Percentiles rank a stretch among this genome's conserved stretches.
Conservation (phyloP, 2,329 filamentous ascomycete species). For the Sordariomycetes sp. region DNA sequence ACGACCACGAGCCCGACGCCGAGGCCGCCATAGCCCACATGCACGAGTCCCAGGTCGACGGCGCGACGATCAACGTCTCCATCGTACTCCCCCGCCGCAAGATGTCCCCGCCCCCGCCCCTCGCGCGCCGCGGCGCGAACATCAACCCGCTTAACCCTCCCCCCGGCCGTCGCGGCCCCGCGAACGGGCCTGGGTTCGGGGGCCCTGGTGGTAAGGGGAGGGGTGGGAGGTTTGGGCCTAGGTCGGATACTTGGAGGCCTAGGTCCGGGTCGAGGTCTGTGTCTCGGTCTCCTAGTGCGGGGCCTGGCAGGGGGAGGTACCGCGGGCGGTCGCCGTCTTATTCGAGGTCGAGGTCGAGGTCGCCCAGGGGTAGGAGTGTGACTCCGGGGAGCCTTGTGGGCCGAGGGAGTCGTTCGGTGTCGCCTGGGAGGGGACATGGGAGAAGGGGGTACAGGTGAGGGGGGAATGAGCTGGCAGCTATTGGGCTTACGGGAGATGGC, state of each 20-base stretch:
- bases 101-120: slow-evolving; percentile 68
- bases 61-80: slow-evolving; percentile 69
- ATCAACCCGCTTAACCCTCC: slow-evolving; percentile 40
- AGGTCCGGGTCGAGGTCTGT: slow-evolving; percentile 37
- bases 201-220: slow-evolving; percentile 20
- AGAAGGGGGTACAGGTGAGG: not conserved
- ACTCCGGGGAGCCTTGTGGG: slow-evolving; percentile 9
- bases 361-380: slow-evolving; percentile 9
- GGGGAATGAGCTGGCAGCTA: too few relatives aligned
- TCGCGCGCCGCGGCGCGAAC: slow-evolving; percentile 48
- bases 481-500: too few relatives aligned
- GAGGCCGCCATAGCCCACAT: slow-evolving; percentile 87
- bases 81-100: slow-evolving; percentile 77
- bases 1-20: slow-evolving; percentile 61
- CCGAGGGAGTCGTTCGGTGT: not conserved
- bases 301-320: slow-evolving; percentile 19
- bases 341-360: slow-evolving; percentile 26
- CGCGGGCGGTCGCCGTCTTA: slow-evolving; percentile 32
- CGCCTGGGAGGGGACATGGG: not conserved
- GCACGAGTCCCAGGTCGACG: slow-evolving; percentile 94
- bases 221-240: slow-evolving; percentile 23
- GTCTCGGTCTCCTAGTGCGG: slow-evolving; percentile 19
- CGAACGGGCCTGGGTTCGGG: slow-evolving; percentile 13
- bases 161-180: slow-evolving; percentile 11
- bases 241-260: slow-evolving; percentile 50